A percentile compares a stretch with the other conserved stretches of the same genome.
Conservation (phyloP, 495 filamentous ascomycete species). For the Astrothelium macrocarpum region DNA sequence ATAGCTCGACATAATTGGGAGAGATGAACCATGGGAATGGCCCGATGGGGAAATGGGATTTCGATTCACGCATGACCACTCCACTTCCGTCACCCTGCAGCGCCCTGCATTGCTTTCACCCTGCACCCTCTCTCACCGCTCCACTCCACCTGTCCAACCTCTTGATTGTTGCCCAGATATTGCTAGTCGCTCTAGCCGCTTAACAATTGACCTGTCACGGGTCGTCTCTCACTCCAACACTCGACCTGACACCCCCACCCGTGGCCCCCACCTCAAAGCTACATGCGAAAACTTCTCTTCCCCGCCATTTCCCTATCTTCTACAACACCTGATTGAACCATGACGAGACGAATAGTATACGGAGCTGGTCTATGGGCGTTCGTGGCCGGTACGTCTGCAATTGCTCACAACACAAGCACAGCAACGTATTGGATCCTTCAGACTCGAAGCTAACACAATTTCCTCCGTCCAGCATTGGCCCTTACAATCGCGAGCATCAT, state of each 20-base stretch:
- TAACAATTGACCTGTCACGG: too few relatives aligned
- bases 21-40: background rate
- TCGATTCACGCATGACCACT: background rate
- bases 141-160: background rate
- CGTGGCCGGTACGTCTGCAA: constrained; percentile 25
- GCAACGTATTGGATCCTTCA: background rate
- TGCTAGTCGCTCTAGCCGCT: too few relatives aligned
- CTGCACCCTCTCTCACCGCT: background rate
- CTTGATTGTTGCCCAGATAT: background rate
- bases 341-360: constrained; percentile 35
- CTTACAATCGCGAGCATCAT: constrained; percentile 68
- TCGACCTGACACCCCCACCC: background rate
- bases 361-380: constrained; percentile 31
- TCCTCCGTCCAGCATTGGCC: constrained; percentile 49
- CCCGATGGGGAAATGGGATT: background rate
- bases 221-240: background rate
- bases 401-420: constrained; percentile 5
- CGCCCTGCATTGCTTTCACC: background rate
- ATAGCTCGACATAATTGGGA: background rate
- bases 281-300: background rate
- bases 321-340: constrained; percentile 11
- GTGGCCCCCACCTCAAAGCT: background rate
- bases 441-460: constrained; percentile 5
- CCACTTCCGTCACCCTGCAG: background rate
- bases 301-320: background rate